Evolutionary conservation across 805 yeast genomes (phyloP).

Genomic region (Teunomyces stri): DNA sequence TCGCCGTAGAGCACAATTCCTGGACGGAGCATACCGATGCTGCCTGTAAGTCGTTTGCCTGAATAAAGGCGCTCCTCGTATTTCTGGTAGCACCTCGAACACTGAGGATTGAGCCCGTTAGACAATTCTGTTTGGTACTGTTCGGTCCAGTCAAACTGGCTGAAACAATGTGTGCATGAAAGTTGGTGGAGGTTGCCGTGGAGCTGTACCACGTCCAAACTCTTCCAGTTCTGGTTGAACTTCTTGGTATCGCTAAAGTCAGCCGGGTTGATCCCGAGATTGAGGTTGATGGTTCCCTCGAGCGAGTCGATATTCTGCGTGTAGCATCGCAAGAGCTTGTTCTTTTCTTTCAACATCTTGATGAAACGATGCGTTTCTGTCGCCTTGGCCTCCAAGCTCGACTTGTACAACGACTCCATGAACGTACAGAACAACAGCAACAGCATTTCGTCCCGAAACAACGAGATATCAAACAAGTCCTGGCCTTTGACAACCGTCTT

Average conservation of each 20-base stretch:
- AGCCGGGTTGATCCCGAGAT: conserved; percentile 48
- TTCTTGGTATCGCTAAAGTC: conserved; percentile 24
- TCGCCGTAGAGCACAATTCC: conserved; percentile 92
- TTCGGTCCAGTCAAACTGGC: conserved; percentile 59
- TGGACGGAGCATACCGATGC: conserved; percentile 78
- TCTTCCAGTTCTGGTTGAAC: conserved; percentile 52
- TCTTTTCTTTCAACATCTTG: conserved; percentile 53
- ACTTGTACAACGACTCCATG: conserved; percentile 75
- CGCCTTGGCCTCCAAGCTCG: conserved; percentile 66
- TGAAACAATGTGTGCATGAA: conserved; percentile 71
- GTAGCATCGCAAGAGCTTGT: conserved; percentile 77
- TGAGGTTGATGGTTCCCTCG: conserved; percentile 64
- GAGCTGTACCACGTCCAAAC: conserved; percentile 76
- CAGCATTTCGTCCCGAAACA: conserved; percentile 67
- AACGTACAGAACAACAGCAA: conserved; percentile 79
- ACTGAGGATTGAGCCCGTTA: conserved; percentile 71
- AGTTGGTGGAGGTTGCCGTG: conserved; percentile 85
- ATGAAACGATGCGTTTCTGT: conserved; percentile 84
- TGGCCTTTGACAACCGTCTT: conserved; percentile 72
- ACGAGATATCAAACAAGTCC: conserved; percentile 84
- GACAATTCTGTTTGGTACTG: conserved; percentile 46
- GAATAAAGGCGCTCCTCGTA: conserved; percentile 53
- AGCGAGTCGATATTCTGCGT: conserved; percentile 94
- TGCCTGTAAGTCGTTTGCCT: conserved; percentile 75
- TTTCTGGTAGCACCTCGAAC: conserved; percentile 62